Evolutionary conservation across 2,329 filamentous ascomycete genomes (phyloP).

Genomic region (Incumbomyces lentus): DNA sequence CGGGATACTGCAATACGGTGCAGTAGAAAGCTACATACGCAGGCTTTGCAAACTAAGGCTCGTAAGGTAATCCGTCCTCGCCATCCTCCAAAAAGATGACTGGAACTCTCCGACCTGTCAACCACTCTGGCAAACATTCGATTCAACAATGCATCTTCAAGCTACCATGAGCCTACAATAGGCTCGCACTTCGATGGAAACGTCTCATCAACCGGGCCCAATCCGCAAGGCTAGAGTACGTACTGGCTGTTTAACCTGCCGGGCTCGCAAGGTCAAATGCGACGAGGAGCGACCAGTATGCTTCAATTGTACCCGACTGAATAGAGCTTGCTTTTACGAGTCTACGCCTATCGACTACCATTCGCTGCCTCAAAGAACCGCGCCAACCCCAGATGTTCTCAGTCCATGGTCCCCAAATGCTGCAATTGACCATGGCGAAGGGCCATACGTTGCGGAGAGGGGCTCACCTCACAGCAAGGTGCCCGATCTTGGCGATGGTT

Average conservation of each 20-base stretch:
- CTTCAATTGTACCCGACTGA: background rate
- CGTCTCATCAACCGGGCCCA: background rate
- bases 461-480: background rate
- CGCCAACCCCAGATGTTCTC: background rate
- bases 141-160: too few species aligned
- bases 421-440: background rate
- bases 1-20: too few species aligned
- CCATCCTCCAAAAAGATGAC: too few species aligned
- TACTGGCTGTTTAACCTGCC: conserved; percentile 10
- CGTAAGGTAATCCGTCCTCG: too few species aligned
- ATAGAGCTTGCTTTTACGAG: conserved; percentile 3
- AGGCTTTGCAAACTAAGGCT: too few species aligned
- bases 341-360: background rate
- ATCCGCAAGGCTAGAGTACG: background rate
- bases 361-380: background rate
- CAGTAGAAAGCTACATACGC: too few species aligned
- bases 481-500: background rate
- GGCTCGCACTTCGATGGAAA: too few species aligned
- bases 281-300: conserved; percentile 8
- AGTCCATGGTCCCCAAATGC: background rate
- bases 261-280: conserved; percentile 10
- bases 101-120: too few species aligned
- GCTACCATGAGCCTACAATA: too few species aligned
- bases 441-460: background rate
- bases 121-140: too few species aligned